Conservation (phyloP, 2,329 filamentous ascomycete genomes). For the Trichoderma aggressivum region DNA sequence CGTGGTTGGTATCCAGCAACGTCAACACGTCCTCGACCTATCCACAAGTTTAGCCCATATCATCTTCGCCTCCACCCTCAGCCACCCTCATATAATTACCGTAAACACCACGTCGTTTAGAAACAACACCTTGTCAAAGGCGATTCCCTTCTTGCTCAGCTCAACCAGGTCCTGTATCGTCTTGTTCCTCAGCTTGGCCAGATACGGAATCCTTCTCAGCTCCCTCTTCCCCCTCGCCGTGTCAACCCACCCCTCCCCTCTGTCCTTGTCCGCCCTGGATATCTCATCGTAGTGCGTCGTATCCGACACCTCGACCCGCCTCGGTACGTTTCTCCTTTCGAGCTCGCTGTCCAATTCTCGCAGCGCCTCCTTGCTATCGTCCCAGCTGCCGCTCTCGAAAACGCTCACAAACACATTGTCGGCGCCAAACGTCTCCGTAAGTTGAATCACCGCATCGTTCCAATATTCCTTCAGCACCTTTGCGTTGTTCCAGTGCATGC, state of each 20-base stretch:
- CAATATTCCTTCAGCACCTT: constrained; percentile 58
- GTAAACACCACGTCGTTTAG: constrained; percentile 63
- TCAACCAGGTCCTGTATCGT: constrained; percentile 58
- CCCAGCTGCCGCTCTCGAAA: constrained; percentile 66
- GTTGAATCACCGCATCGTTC: constrained; percentile 56
- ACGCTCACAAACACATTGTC: constrained; percentile 67
- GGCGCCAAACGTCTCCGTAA: constrained; percentile 55
- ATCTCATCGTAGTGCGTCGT: constrained; percentile 58
- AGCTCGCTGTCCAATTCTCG: constrained; percentile 54
- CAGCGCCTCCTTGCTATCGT: constrained; percentile 63
- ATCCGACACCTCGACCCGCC: constrained; percentile 55
- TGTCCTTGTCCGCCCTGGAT: constrained; percentile 37
- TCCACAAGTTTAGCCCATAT: background rate
- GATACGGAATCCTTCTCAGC: constrained; percentile 64
- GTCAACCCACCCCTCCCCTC: constrained; percentile 63
- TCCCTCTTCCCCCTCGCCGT: constrained; percentile 53
- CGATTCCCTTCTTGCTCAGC: constrained; percentile 47
- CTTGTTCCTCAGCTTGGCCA: constrained; percentile 61
- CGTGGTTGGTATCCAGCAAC: constrained; percentile 55
- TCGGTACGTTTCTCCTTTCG: constrained; percentile 48
- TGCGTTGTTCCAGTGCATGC: constrained; percentile 67
- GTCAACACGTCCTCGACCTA: constrained; percentile 54
- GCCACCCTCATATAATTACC: constrained; percentile 30
- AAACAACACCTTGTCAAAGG: constrained; percentile 58
- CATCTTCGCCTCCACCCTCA: background rate